Percentiles rank a stretch among this genome's conserved stretches.
Conservation (phyloP, 2,329 filamentous ascomycete species). For the Colletotrichum cuscutae region DNA sequence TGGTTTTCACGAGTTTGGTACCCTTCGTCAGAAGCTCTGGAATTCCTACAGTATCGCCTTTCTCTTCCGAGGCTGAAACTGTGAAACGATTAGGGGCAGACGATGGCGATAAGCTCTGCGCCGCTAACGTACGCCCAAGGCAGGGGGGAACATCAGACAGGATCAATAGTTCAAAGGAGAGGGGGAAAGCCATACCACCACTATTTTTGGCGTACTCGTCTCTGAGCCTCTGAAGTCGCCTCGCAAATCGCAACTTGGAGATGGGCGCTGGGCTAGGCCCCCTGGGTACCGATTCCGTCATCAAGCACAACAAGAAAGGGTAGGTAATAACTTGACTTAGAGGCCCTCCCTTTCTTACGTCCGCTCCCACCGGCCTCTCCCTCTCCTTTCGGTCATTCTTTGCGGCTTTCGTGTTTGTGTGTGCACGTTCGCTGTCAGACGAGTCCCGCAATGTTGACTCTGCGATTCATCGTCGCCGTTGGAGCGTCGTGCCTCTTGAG, state of each 20-base stretch:
- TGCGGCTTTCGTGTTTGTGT: not conserved
- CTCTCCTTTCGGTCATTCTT: not conserved
- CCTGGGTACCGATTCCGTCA: not conserved
- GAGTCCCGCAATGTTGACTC: conserved; percentile 10
- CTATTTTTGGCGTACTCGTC: not conserved
- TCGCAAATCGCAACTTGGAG: not conserved
- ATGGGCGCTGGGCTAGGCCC: not conserved
- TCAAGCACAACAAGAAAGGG: not conserved
- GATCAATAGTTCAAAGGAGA: not conserved
- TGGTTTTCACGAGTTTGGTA: too few species aligned
- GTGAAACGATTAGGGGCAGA: not conserved
- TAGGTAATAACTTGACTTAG: not conserved
- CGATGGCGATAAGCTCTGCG: not conserved
- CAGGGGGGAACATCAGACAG: not conserved
- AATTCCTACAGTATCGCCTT: not conserved
- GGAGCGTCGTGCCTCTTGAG: conserved; percentile 9
- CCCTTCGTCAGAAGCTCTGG: not conserved
- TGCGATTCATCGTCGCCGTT: not conserved
- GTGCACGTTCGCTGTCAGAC: not conserved
- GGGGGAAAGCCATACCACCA: not conserved
- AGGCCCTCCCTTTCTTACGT: not conserved
- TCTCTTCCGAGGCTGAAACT: not conserved
- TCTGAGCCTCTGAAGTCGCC: not conserved
- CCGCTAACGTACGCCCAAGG: not conserved
- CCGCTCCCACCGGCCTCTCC: not conserved